Evolutionary conservation across 1,139 yeast species (phyloP).

Genomic region (Geotrichum fermentans): DNA sequence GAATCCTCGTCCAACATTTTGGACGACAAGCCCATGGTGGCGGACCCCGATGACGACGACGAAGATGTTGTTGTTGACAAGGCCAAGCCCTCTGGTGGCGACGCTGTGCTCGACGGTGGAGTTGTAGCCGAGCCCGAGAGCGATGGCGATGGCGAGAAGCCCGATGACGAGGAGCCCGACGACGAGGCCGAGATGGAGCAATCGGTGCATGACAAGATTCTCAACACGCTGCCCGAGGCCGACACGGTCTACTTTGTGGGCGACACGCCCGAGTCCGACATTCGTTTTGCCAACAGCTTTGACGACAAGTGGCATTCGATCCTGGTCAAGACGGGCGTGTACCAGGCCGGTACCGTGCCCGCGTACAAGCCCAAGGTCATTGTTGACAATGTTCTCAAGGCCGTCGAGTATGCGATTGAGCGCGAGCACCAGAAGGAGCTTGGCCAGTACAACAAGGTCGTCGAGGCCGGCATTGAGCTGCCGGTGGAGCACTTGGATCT

Average conservation of each 20-base stretch:
- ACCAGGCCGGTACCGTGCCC: slow-evolving; percentile 72
- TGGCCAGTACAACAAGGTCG: slow-evolving; percentile 30
- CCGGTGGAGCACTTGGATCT: slow-evolving; percentile 18
- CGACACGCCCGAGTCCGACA: slow-evolving; percentile 89
- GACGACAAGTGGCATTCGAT: slow-evolving; percentile 81
- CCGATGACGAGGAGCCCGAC: slow-evolving; percentile 15
- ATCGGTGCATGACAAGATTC: slow-evolving; percentile 20
- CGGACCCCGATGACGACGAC: slow-evolving; percentile 1
- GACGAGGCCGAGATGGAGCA: slow-evolving; percentile 31
- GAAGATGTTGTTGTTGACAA: not conserved
- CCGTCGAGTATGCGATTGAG: slow-evolving; percentile 77
- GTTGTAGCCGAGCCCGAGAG: slow-evolving; percentile 11
- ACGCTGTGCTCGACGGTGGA: slow-evolving; percentile 28
- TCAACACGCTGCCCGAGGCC: slow-evolving; percentile 61
- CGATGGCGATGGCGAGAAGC: slow-evolving; percentile 10
- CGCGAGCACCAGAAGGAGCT: slow-evolving; percentile 69
- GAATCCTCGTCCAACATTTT: slow-evolving; percentile 2
- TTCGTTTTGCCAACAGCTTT: slow-evolving; percentile 80
- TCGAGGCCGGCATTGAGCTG: slow-evolving; percentile 15
- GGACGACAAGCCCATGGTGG: slow-evolving; percentile 8
- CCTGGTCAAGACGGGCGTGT: slow-evolving; percentile 81
- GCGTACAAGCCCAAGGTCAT: slow-evolving; percentile 71
- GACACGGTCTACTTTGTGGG: slow-evolving; percentile 85
- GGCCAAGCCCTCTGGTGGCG: slow-evolving; percentile 29
- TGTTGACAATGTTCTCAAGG: slow-evolving; percentile 70